Base-by-base conservation (phyloP, 2,329 filamentous ascomycete species). In the Rutstroemia sp. region DNA sequence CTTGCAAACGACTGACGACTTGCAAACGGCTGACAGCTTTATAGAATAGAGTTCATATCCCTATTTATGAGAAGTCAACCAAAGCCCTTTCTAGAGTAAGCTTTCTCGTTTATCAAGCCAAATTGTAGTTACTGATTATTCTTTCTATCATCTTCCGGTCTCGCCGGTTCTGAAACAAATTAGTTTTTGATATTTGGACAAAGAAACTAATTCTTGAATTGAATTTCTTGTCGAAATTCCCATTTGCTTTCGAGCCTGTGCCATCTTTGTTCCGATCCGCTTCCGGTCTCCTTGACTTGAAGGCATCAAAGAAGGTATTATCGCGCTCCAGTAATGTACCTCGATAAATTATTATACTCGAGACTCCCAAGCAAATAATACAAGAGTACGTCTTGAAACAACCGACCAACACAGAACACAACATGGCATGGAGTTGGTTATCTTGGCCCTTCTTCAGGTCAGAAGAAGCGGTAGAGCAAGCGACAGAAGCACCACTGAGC, bases 261-360 rank as follows among this genome's bases (percentile, higher is more conserved):
- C 17, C 4, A 44, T 37, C 52, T 50, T 55, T 55, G 46, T 55
- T 19, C 5, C 3, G 34, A 14, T 55, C 52, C 46, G 52, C 50
- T 55, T 55, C 21, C 52, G 25, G 50, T 45, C 30, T 10, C 34
- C 19, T 10, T 37, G 27, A 23, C 19, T 45, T 45, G 5, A 23
- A 19, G 10, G 19, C 17, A 41, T 55, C 52, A 55, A 55, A 55
- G 52, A 14, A 44, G 49, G 34, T 14, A 23, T 50, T 34, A 30
- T 5, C 17, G n/a, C n/a, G 23, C 19, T 19, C 10, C 19, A 19
- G 19, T 17, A 10, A 45, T 45, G 2, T n/a, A 12, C 10, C 19
- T 2, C 5, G 4, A 19, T 25, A 19, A 12, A 45, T 21, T 45
- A 23, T 23, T 4, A 4, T 21, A 45, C 1, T 19, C 2, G 10